Percentiles rank a stretch among this genome's conserved stretches.
These are phyloP conservation scores for Rhynchosporium secalis DNA, from an alignment of 2,329 filamentous ascomycete genomes.

Conservation along the genomic window DNA sequence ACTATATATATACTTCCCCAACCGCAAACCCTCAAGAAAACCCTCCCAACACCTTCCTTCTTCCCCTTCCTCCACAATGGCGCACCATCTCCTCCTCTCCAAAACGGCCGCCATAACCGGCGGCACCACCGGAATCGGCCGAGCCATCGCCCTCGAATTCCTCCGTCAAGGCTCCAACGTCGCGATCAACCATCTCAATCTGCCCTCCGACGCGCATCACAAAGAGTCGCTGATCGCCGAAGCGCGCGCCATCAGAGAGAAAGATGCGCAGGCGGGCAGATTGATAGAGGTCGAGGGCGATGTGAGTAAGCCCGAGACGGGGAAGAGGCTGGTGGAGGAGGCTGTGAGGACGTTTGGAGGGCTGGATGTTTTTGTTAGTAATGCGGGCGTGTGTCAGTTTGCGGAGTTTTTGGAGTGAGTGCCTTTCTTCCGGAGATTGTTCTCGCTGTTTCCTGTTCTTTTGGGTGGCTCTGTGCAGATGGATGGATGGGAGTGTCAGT, in stretches of 20 bases:
- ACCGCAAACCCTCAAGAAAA: not conserved
- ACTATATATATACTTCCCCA: not conserved
- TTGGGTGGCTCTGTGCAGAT: not conserved
- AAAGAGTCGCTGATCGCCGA: constrained; percentile 55
- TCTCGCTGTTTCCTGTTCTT: not conserved
- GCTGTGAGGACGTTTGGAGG: constrained; percentile 63
- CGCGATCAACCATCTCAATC: constrained; percentile 76
- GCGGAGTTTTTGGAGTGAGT: constrained; percentile 75
- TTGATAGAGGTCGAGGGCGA: constrained; percentile 75
- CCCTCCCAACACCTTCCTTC: not conserved
- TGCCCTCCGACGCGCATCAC: constrained; percentile 52
- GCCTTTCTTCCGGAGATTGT: constrained; percentile 14
- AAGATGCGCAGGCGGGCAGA: constrained; percentile 46
- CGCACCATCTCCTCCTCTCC: constrained; percentile 57
- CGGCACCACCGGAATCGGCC: constrained; percentile 82
- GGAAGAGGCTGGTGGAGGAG: constrained; percentile 63
- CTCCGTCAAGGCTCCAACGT: constrained; percentile 76
- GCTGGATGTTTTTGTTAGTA: constrained; percentile 80
- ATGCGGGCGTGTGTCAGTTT: constrained; percentile 87
- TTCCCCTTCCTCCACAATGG: constrained; percentile 21
- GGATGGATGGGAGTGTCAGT: not conserved
- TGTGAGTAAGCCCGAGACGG: constrained; percentile 72
- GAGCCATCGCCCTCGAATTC: constrained; percentile 80
- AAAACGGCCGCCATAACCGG: constrained; percentile 88
- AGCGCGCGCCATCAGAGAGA: constrained; percentile 49